Evolutionary conservation across 495 filamentous ascomycete species (phyloP), one percentile per base, ranked within the genome.

Genomic region (Trichoderma reesei): DNA sequence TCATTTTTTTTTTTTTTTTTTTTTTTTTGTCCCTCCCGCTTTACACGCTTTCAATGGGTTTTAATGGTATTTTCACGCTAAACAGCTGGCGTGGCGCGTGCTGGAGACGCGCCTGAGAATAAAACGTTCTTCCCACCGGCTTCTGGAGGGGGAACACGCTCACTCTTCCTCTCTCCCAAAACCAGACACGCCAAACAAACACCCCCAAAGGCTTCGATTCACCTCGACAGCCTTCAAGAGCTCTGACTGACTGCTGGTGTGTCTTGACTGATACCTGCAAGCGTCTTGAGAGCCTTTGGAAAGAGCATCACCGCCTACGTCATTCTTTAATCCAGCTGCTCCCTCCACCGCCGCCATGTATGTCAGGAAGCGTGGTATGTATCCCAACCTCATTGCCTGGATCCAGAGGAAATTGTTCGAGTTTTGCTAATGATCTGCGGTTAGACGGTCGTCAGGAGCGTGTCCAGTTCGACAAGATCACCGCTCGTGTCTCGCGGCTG

Each of bases 401-500:
- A 38, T 56, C 14, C 2, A 36, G 11, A 31, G 34, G 33, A 11
- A 14, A 7, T 13, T 5, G 33, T 56, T 56, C 34, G 11, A 56
- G 18, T 11, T 10, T 5, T 11, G 33, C 69, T 77, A 44, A 79
- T 26, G 26, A 26, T 72, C 60, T 65, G 33, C 34, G 14, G 48
- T 5, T 61, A 98, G 93, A 98, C 83, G 94, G 94, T 78, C 93
- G 94, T 82, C 96, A 98, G 82, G 94, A 98, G 85, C 94, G 94
- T 75, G 94, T 98, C 64, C 94, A 98, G 75, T 98, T 98, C 82
- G 94, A 98, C 81, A 98, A 98, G 80, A 98, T 98, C 83, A 98
- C 94, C 66, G 94, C 94, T 67, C 91, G 94, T 76, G 94, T 98
- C 51, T 98, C 94, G 36, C 84, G 94, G 62, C 85, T 98, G 62